A percentile compares a stretch with the other conserved stretches of the same genome.
Conservation (phyloP, 139 green algal genomes). For the Pseudopediastrum boryanum region DNA sequence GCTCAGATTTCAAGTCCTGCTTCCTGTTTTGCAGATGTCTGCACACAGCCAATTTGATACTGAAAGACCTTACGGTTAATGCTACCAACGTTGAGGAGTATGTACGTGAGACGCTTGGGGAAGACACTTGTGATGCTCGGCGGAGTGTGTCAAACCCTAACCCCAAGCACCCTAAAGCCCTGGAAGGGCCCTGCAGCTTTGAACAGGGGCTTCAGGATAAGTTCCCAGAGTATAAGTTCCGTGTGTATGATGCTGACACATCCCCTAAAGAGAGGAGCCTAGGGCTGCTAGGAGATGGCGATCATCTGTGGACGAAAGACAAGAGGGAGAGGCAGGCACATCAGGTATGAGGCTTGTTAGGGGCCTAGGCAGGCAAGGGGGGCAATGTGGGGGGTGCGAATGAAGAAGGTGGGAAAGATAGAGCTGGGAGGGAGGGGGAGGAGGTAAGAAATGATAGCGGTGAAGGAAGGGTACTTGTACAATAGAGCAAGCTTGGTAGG, state of each 20-base stretch:
- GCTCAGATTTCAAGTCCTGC: too few relatives aligned
- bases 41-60: slow-evolving; percentile 51
- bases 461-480: too few relatives aligned
- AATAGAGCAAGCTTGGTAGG: too few relatives aligned
- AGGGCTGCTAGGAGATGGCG: slow-evolving; percentile 57
- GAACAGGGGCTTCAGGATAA: slow-evolving; percentile 49
- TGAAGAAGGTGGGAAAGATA: too few relatives aligned
- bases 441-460: too few relatives aligned
- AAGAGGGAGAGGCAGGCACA: slow-evolving; percentile 60
- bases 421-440: too few relatives aligned
- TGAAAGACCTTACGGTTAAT: slow-evolving; percentile 42
- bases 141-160: slow-evolving; percentile 48
- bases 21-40: slow-evolving; percentile 65
- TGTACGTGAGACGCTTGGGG: slow-evolving; percentile 66
- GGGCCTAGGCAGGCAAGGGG: too few relatives aligned
- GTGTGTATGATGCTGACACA: slow-evolving; percentile 18
- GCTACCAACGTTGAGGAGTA: slow-evolving; percentile 62
- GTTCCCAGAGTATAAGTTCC: slow-evolving; percentile 46
- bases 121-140: slow-evolving; percentile 72
- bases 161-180: not conserved
- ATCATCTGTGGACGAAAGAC: slow-evolving; percentile 64
- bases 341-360: too few relatives aligned
- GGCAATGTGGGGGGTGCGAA: too few relatives aligned
- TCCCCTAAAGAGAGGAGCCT: slow-evolving; percentile 42
- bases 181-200: slow-evolving; percentile 54